Evolutionary conservation across 768 basidiomycete genomes (phyloP), one percentile per base, ranked within the genome.

Genomic region (Mycena vitilis): DNA sequence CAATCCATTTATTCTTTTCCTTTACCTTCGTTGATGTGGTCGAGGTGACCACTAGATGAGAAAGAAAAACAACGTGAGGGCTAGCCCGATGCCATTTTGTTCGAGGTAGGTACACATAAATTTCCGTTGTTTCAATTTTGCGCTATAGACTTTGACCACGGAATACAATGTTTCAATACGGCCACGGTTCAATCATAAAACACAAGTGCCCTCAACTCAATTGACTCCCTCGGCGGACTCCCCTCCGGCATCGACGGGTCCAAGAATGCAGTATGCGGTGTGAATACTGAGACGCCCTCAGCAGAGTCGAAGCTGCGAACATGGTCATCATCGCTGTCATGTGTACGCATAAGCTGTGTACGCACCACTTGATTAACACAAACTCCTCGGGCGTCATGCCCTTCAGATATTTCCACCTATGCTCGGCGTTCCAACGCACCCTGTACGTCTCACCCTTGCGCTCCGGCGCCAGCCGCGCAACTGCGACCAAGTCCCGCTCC

Each of bases 241-340:
- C 80, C 86, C 44, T 78, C 73, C 1, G 88, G 88, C 5, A 86
- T 88, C 1, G 79, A 78, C 2, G 86, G 84, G 66, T 91, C 89
- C 37, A 80, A 66, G 75, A 91, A 91, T 4, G 82, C 88, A n/a
- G 87, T 88, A 72, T 91, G 90, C 5, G 90, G 88, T 0, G 89
- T 88, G 60, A 90, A 83, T 16, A 80, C 72, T 0, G 89, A 87
- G 18, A 87, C 84, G 65, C 81, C 74, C 61, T 75, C 54, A 38
- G 59, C 55, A 20, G 78, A 78, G 56, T 78, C 78, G 51, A 72
- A 78, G 59, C 77, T 78, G 53, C 18, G 30, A 65, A 40, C 44
- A 20, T 13, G 25, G 55, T 64, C 53, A 64, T 40, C 44, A 59
- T 47, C 48, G 49, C 40, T 30, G 30, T 30, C 30, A 30, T 61